A percentile compares a stretch with the other conserved stretches of the same genome.
Evolutionary conservation across 768 basidiomycete genomes (phyloP).

Genomic region (Strobilomyces dryophilus): DNA sequence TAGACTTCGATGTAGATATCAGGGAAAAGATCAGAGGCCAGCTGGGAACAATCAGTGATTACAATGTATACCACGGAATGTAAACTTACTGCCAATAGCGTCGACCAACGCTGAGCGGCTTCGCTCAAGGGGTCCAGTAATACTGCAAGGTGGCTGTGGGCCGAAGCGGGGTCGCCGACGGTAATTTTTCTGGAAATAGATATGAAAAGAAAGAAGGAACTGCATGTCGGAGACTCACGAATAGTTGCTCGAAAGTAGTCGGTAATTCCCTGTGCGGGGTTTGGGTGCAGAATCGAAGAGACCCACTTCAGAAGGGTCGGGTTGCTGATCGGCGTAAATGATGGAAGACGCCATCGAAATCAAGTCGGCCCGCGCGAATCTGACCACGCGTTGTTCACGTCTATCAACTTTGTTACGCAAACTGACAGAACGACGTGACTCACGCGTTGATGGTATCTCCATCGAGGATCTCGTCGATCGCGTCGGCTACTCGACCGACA

Average conservation of each 20-base stretch:
- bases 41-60: conserved; percentile 9
- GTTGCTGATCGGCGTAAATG: conserved; percentile 63
- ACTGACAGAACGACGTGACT: conserved; percentile 13
- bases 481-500: conserved; percentile 61
- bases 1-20: conserved; percentile 71
- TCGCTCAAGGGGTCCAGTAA: conserved; percentile 86
- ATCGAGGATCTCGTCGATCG: conserved; percentile 53
- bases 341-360: conserved; percentile 68
- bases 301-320: conserved; percentile 69
- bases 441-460: conserved; percentile 41
- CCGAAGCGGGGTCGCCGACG: conserved; percentile 62
- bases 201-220: not conserved
- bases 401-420: not conserved
- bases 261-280: conserved; percentile 60
- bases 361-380: conserved; percentile 52
- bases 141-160: conserved; percentile 65
- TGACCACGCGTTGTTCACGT: conserved; percentile 24
- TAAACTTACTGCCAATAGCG: conserved; percentile 60
- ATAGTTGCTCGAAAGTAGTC: conserved; percentile 52
- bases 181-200: conserved; percentile 52
- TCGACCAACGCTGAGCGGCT: conserved; percentile 81
- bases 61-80: not conserved
- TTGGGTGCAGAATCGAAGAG: conserved; percentile 63
- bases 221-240: conserved; percentile 46
- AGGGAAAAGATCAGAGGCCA: conserved; percentile 43